Evolutionary conservation across 495 filamentous ascomycete genomes (phyloP), one percentile per base, ranked within the genome.

Genomic region (Tuber calosporum): DNA sequence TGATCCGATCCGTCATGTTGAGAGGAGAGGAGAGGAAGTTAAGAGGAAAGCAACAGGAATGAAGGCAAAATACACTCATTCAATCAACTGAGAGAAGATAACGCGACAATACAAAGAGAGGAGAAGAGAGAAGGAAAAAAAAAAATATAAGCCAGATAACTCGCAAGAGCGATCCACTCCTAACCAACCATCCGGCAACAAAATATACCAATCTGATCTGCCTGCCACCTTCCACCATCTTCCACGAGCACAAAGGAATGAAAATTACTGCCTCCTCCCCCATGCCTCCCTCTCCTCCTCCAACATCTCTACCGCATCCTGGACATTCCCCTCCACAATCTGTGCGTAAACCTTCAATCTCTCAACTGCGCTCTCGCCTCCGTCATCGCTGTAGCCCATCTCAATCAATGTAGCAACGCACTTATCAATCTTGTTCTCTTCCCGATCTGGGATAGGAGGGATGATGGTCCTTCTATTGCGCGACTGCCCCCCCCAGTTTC

Each of bases 271-370:
- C 66, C 74, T 79, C 40, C 84, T 77, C 40, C 82, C 83, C 81
- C 86, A 88, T 2, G 82, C 85, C 76, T 83, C 83, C 48, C 84
- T 83, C 75, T 88, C 87, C 53, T 88, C 87, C 69, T 87, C 86
- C 79, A 88, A 86, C 83, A 88, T 85, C 43, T 87, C 87, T 77
- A 88, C 85, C 22, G 87, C 87, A 75, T 85, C 84, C 17, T 74
- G 69, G 36, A 88, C 75, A 36, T 80, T 83, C 30, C 85, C 85
- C 26, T 85, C 83, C 15, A 84, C 83, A 66, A 86, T 85, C 40
- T 85, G 84, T 0, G 87, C 86, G 82, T 86, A 88, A 11, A 88
- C 82, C 36, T 81, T 82, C 76, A 88, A 80, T 58, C 87, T 83
- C 67, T 84, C 79, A 41, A 74, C 82, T 30, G 84, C 85, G 34